A percentile compares a stretch with the other conserved stretches of the same genome.
phyloP scores from a whole-genome alignment of 2,329 filamentous ascomycete genomes.

The Colletotrichum tofieldiae region DNA sequence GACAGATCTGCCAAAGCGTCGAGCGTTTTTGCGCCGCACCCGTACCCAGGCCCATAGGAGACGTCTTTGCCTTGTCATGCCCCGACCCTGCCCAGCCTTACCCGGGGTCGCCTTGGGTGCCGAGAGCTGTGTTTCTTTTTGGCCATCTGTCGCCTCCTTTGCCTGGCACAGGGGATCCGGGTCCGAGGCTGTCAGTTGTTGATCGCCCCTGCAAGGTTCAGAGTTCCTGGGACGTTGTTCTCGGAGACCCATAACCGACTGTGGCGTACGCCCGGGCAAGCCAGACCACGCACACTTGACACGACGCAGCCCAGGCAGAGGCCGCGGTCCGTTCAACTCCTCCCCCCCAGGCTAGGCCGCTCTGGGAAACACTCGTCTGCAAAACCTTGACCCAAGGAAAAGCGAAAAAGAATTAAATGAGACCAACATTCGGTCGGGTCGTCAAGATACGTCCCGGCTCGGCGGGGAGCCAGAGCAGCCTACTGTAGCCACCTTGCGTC shows the following conservation, averaged over 20 bases:
- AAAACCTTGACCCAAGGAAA: neutral
- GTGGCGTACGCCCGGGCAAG: constrained; percentile 26
- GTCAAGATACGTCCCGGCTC: constrained; percentile 30
- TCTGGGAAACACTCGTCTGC: neutral
- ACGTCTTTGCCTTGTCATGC: constrained; percentile 16
- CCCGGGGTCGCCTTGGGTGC: constrained; percentile 24
- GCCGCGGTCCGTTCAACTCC: neutral
- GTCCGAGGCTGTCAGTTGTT: neutral
- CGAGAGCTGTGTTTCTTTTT: constrained; percentile 8
- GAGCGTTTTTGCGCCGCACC: constrained; percentile 17
- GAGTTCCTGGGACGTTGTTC: neutral
- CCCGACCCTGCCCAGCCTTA: constrained; percentile 19
- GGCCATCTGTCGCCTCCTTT: neutral
- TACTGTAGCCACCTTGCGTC: constrained; percentile 16
- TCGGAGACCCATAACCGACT: constrained; percentile 4
- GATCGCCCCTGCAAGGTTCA: neutral
- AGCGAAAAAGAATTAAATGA: neutral
- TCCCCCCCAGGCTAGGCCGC: constrained; percentile 9
- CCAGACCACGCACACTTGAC: constrained; percentile 26
- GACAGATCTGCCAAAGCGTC: constrained; percentile 24
- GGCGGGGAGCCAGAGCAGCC: constrained; percentile 14
- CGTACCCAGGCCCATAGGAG: constrained; percentile 29
- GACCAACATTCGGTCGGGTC: neutral
- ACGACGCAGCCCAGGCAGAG: constrained; percentile 2
- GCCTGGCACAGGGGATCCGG: neutral